Evolutionary conservation across 1,139 yeast species (phyloP), one percentile per base, ranked within the genome.

Genomic region (Scheffersomyces insectosa): DNA sequence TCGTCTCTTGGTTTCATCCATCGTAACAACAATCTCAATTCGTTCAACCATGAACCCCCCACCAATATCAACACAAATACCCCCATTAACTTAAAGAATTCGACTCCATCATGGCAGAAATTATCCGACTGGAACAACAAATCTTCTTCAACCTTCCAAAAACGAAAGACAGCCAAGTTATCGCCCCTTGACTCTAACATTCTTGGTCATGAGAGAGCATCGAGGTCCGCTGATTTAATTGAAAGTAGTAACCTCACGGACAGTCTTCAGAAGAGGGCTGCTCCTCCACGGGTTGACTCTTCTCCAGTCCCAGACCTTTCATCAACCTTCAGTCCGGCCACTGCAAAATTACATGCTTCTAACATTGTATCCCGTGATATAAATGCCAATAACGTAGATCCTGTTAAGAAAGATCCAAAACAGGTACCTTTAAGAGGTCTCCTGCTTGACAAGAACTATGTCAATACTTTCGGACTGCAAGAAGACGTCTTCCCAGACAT

Each of bases 1-100:
- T 71, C 76, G 5, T 58, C 72, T 6, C 58, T 73, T 40, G 78
- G 78, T 1, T 68, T 72, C 48, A 50, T 57, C 25, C 65, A 61
- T 42, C 41, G 20, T 12, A 37, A 36, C 30, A 37, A 42, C 12
- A 20, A 20, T 20, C 25, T 20, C 25, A 20, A 20, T 20, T 20
- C 25, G 25, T 5, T 20, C 8, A 20, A 20, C 25, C 6, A 20
- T 6, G 40, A 20, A 39, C 20, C 23, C n/a, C 34, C 34, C 7
- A 8, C 34, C 5, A 14, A 6, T 12, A 31, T 14, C 15, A 14
- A 10, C 23, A 7, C 20, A 13, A 14, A 10, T 20, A 13, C 20
- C 10, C 34, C 34, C 11, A n/a, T 31, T 15, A 20, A 15, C 20
- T 15, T 12, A 6, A 31, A 20, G 20, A 20, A 31, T 31, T 15